phyloP scores from a whole-genome alignment of 768 basidiomycete species.

The Lyophyllum shimeji region DNA sequence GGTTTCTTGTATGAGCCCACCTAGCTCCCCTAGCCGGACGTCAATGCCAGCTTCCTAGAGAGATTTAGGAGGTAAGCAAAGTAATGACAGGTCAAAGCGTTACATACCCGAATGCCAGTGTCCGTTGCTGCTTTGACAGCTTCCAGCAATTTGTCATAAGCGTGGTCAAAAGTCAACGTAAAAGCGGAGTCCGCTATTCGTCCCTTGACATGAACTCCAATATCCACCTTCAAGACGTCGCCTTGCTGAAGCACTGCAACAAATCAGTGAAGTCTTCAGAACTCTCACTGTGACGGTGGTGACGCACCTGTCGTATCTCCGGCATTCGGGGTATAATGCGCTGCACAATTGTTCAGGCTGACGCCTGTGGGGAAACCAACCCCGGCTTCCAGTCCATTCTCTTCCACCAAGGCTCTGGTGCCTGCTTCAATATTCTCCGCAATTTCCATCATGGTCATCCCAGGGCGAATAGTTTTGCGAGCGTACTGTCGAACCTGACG shows the following conservation, averaged over 20 bases:
- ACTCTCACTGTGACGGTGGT: neutral
- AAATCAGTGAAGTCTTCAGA: neutral
- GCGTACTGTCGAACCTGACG: slow-evolving; percentile 86
- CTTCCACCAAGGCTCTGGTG: slow-evolving; percentile 89
- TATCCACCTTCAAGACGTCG: slow-evolving; percentile 95
- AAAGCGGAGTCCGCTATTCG: slow-evolving; percentile 95
- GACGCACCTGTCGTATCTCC: slow-evolving; percentile 78
- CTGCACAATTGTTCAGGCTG: slow-evolving; percentile 91
- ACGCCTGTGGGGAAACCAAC: slow-evolving; percentile 97
- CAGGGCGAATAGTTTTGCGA: slow-evolving; percentile 81
- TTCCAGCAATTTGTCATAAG: slow-evolving; percentile 84
- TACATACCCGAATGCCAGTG: slow-evolving; percentile 75
- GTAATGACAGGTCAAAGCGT: neutral
- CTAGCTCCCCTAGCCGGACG: slow-evolving; percentile 89
- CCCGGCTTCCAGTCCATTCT: slow-evolving; percentile 80
- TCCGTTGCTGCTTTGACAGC: slow-evolving; percentile 95
- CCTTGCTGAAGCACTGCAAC: slow-evolving; percentile 69
- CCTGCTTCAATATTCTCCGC: slow-evolving; percentile 92
- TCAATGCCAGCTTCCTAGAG: slow-evolving; percentile 94
- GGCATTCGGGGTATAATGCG: slow-evolving; percentile 95
- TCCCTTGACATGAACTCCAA: slow-evolving; percentile 98
- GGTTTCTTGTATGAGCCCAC: slow-evolving; percentile 90
- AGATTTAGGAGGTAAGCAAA: neutral
- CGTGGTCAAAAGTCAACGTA: slow-evolving; percentile 85
- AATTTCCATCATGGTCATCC: slow-evolving; percentile 93